phyloP scores from a whole-genome alignment of 2,329 filamentous ascomycete species.

The Exophiala calicioides region DNA sequence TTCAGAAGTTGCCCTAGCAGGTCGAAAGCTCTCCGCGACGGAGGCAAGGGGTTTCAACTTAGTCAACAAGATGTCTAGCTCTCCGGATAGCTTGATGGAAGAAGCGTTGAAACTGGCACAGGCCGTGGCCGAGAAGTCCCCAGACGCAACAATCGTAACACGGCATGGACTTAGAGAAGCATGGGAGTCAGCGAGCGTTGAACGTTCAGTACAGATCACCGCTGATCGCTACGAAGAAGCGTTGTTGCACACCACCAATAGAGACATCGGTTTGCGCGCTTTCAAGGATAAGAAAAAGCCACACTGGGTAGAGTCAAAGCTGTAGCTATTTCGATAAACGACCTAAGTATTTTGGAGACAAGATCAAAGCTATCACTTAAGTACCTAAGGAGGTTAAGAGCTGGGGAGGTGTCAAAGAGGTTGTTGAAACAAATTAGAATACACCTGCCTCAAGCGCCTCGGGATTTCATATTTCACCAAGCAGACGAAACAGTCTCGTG shows the following conservation, averaged over 20 bases:
- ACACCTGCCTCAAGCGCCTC: no score
- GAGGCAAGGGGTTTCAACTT: slow-evolving; percentile 67
- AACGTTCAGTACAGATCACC: slow-evolving; percentile 57
- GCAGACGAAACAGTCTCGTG: no score
- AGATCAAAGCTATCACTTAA: no score
- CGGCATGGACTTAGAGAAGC: slow-evolving; percentile 69
- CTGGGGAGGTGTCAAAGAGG: no score
- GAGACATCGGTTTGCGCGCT: slow-evolving; percentile 70
- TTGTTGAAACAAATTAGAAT: no score
- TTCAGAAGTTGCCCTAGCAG: slow-evolving; percentile 70
- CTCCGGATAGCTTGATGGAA: slow-evolving; percentile 28
- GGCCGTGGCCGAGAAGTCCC: slow-evolving; percentile 65
- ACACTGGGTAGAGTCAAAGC: slow-evolving; percentile 58
- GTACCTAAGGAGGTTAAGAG: no score
- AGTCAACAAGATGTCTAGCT: slow-evolving; percentile 46
- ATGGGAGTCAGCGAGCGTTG: slow-evolving; percentile 68
- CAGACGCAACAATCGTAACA: slow-evolving; percentile 71
- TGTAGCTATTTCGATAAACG: no score
- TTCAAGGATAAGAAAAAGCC: slow-evolving; percentile 75
- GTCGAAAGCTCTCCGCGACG: slow-evolving; percentile 57
- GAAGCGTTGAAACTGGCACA: slow-evolving; percentile 50
- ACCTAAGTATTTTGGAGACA: no score
- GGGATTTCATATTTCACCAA: no score
- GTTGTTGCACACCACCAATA: slow-evolving; percentile 56
- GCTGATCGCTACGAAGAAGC: slow-evolving; percentile 7